Base-by-base conservation (phyloP, 1,284 basidiomycete species). In the Ustilago curta region DNA sequence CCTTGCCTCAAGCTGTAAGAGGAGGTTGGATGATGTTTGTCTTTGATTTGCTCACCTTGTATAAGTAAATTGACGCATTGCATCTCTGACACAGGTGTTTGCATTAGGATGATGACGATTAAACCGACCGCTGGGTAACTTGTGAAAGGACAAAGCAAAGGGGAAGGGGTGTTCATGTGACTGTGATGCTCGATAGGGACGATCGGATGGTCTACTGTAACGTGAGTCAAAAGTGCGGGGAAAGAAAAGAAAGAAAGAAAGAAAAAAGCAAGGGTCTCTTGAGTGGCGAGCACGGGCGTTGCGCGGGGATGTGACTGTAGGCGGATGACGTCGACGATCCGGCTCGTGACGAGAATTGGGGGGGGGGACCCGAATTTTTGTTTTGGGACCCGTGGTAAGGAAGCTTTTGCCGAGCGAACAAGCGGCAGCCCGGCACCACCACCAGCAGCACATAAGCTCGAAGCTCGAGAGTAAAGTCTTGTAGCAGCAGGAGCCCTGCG, bases 261-360 rank as follows among this genome's bases (percentile, higher is more conserved):
- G n/a, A n/a, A n/a, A n/a, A n/a, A 29, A 48, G 7, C 27, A 19
- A n/a, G 47, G 42, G 42, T 21, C 42, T 31, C 27, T 4, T 4
- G 9, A 2, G n/a, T n/a, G 0, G n/a, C 27, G 29, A 27, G 47
- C 12, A 9, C 19, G 19, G 1, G 25, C 2, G n/a, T n/a, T n/a
- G n/a, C n/a, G n/a, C n/a, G n/a, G n/a, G n/a, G n/a, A n/a, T n/a
- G n/a, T n/a, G n/a, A n/a, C n/a, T 47, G 9, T 27, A n/a, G 7
- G 45, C 16, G 27, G 47, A 48, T 48, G 47, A 48, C 47, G 47
- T 48, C 47, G 47, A 31, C 27, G 47, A 48, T 19, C 16, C 23
- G n/a, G 27, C 23, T 27, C 23, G 43, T 12, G 12, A 45, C 43
- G 23, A 45, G 12, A 45, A 27, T 11, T 45, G 12, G 45, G n/a